phyloP scores from a whole-genome alignment of 352 stramenopile species.

The Halophytophthora batemanensis region DNA sequence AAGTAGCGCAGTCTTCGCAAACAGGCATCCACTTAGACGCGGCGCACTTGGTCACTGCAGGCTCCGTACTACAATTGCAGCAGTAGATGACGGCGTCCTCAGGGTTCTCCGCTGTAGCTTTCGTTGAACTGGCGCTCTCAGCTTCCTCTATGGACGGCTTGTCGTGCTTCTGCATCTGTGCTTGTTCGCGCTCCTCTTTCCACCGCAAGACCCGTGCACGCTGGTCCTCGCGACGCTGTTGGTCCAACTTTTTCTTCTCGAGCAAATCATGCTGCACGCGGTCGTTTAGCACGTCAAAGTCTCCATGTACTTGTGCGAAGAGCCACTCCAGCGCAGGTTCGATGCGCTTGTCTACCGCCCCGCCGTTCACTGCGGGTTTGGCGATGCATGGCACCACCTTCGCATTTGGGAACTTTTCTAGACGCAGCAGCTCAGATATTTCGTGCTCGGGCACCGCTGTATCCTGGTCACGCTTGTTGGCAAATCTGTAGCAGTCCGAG shows the following conservation, averaged over 20 bases:
- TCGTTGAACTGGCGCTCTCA: not conserved
- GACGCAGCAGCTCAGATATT: slow-evolving; percentile 30
- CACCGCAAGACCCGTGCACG: slow-evolving; percentile 55
- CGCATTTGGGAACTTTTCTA: slow-evolving; percentile 36
- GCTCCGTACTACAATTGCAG: slow-evolving; percentile 46
- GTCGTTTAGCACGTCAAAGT: slow-evolving; percentile 43
- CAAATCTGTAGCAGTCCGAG: slow-evolving; percentile 47
- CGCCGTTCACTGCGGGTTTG: slow-evolving; percentile 51
- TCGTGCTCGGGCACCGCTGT: slow-evolving; percentile 35
- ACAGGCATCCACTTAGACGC: slow-evolving; percentile 88
- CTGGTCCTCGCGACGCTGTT: slow-evolving; percentile 56
- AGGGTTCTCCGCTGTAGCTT: slow-evolving; percentile 7
- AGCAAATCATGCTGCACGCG: slow-evolving; percentile 49
- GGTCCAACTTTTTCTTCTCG: slow-evolving; percentile 57
- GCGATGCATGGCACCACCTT: slow-evolving; percentile 55
- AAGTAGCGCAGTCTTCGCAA: slow-evolving; percentile 48
- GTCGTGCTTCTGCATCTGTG: slow-evolving; percentile 61
- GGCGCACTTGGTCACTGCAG: slow-evolving; percentile 72
- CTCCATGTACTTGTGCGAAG: slow-evolving; percentile 55
- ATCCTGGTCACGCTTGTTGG: slow-evolving; percentile 69
- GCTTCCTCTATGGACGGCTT: slow-evolving; percentile 21
- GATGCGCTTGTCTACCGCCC: slow-evolving; percentile 56
- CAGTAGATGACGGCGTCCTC: slow-evolving; percentile 59
- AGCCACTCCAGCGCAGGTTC: slow-evolving; percentile 70
- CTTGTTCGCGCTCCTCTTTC: slow-evolving; percentile 72